Base-by-base conservation (phyloP, 495 filamentous ascomycete species). In the Aspergillus asperescens region DNA sequence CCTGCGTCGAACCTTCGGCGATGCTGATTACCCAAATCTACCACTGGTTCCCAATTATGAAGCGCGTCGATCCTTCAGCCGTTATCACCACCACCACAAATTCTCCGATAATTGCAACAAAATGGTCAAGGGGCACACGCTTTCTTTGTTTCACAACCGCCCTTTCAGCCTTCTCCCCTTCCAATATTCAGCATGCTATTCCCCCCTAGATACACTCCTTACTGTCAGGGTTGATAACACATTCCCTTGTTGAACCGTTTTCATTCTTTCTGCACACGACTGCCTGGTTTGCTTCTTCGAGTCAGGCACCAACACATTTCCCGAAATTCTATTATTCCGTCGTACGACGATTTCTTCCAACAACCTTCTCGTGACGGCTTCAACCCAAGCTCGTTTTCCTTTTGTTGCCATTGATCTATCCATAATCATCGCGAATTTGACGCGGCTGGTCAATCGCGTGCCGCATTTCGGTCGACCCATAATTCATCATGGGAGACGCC, bases 401-500 rank as follows among this genome's bases (percentile, higher is more conserved):
- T 23, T 22, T 34, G 13, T 22, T 43, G n/a, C 25, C n/a, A 15
- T 32, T 9, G 16, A 3, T 24, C n/a, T 48, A 5, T 19, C 18
- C 4, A 18, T 8, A 16, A 20, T 7, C 7, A 12, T 16, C 16
- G 6, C n/a, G 12, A 32, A 13, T 10, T 46, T 32, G 18, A 32
- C 43, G 12, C 10, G 5, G 13, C 27, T 5, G 6, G 13, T 46
- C 16, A 6, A 45, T 50, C 40, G 39, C 29, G 25, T 43, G 24
- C 29, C n/a, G 19, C 31, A 43, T 13, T 20, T n/a, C 22, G 8
- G 31, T n/a, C 23, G 20, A 23, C 29, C 9, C 22, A 23, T 22
- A 27, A 22, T 40, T 42, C 40, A 37, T 54, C 44, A 70, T 72
- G 69, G 69, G 74, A 32, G 76, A 58, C 52, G 40, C 42, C 15